Percentiles rank a stretch among this genome's conserved stretches.
These are phyloP conservation scores for Jamesozyma jinghongensis DNA, from an alignment of 805 yeast species.

Conservation along the genomic window DNA sequence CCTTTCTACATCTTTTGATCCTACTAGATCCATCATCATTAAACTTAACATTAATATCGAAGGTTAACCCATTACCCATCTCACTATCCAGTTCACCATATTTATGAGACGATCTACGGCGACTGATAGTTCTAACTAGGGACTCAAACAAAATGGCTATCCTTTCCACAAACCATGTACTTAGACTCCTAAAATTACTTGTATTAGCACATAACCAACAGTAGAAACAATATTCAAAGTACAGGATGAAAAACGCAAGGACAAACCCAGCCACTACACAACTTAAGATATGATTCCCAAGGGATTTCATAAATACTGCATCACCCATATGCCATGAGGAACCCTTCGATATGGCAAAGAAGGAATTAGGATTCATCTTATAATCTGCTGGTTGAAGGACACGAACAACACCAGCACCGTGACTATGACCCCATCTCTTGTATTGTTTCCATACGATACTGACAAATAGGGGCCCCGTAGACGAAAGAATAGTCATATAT, in stretches of 20 bases:
- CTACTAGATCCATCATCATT: slow-evolving; percentile 2
- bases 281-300: slow-evolving; percentile 65
- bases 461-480: slow-evolving; percentile 85
- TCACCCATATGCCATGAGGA: slow-evolving; percentile 92
- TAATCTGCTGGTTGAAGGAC: slow-evolving; percentile 68
- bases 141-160: too few relatives aligned
- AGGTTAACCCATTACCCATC: background rate
- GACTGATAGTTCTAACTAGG: too few relatives aligned
- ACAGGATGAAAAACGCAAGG: slow-evolving; percentile 41
- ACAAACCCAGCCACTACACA: slow-evolving; percentile 65
- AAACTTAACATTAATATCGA: slow-evolving; percentile 2
- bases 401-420: slow-evolving; percentile 56
- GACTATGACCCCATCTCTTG: slow-evolving; percentile 64
- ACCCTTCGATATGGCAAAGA: slow-evolving; percentile 70
- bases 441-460: slow-evolving; percentile 84
- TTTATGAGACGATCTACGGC: background rate
- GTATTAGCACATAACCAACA: slow-evolving; percentile 30
- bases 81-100: background rate
- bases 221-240: slow-evolving; percentile 40
- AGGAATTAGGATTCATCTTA: slow-evolving; percentile 49
- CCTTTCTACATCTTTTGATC: slow-evolving; percentile 21
- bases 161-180: background rate
- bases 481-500: slow-evolving; percentile 83
- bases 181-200: background rate
- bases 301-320: slow-evolving; percentile 63